phyloP scores from a whole-genome alignment of 2,329 filamentous ascomycete genomes.

The Scleromitrula shiraiana region DNA sequence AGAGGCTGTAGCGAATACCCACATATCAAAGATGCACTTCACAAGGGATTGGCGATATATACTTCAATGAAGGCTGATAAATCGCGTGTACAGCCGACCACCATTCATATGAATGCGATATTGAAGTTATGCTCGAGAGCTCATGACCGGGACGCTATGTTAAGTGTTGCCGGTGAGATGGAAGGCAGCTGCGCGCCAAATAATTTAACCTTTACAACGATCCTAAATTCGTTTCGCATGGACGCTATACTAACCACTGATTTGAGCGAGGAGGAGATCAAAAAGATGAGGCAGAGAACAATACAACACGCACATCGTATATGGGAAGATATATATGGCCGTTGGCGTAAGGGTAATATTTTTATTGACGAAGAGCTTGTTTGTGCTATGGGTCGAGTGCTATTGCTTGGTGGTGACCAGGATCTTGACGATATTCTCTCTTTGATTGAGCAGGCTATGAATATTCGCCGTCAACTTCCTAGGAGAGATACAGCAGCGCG shows the following conservation, averaged over 20 bases:
- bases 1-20: conserved; percentile 59
- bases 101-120: conserved; percentile 83
- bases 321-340: conserved; percentile 72
- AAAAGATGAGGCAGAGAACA: conserved; percentile 34
- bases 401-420: conserved; percentile 55
- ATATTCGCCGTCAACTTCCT: conserved; percentile 48
- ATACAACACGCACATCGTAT: conserved; percentile 63
- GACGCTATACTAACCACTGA: conserved; percentile 28
- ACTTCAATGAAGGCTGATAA: conserved; percentile 60
- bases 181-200: conserved; percentile 62
- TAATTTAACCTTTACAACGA: conserved; percentile 68
- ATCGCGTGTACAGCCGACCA: conserved; percentile 59
- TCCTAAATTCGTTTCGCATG: conserved; percentile 66
- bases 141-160: conserved; percentile 70
- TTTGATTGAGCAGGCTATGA: conserved; percentile 75
- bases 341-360: conserved; percentile 66
- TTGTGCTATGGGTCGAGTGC: conserved; percentile 68
- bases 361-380: conserved; percentile 72
- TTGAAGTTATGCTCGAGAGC: conserved; percentile 71
- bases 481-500: not conserved
- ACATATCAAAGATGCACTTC: conserved; percentile 51
- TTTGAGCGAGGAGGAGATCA: conserved; percentile 25
- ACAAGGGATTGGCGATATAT: conserved; percentile 68
- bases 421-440: conserved; percentile 67
- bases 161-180: conserved; percentile 65